phyloP scores from a whole-genome alignment of 805 yeast genomes.

The Ogataea populi-albae region DNA sequence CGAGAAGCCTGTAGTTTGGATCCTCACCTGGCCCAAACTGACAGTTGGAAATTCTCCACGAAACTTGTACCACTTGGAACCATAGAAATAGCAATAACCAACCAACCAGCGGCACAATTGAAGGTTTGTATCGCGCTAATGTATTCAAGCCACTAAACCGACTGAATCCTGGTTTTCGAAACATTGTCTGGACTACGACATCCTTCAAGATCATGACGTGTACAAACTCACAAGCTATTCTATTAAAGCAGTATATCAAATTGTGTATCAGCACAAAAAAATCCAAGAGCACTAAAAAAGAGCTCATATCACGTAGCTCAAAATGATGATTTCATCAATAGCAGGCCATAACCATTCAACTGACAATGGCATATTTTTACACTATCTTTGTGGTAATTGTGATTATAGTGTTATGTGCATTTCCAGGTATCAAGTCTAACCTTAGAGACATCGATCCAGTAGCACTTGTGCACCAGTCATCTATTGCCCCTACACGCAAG shows the following conservation, averaged over 20 bases:
- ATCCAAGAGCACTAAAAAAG: no score
- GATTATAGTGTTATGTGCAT: slow-evolving; percentile 4
- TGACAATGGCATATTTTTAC: slow-evolving; percentile 3
- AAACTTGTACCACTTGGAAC: slow-evolving; percentile 11
- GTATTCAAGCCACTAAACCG: background rate
- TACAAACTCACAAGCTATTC: no score
- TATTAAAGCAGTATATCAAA: no score
- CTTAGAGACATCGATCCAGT: slow-evolving; percentile 56
- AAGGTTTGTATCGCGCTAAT: slow-evolving; percentile 1
- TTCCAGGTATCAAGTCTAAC: slow-evolving; percentile 29
- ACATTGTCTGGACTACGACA: no score
- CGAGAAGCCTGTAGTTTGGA: slow-evolving; percentile 16
- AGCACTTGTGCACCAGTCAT: slow-evolving; percentile 62
- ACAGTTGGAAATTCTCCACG: slow-evolving; percentile 9
- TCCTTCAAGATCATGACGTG: no score
- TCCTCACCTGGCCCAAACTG: slow-evolving; percentile 4
- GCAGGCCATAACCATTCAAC: background rate
- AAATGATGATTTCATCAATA: background rate
- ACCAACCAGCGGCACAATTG: slow-evolving; percentile 6
- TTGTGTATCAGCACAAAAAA: no score
- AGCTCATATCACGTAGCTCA: no score
- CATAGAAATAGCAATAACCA: slow-evolving; percentile 15
- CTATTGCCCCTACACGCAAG: slow-evolving; percentile 60
- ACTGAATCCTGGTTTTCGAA: background rate
- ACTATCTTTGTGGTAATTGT: slow-evolving; percentile 9